These are phyloP conservation scores for Fusarium musae DNA, from an alignment of 2,329 filamentous ascomycete genomes.

Conservation along the genomic window DNA sequence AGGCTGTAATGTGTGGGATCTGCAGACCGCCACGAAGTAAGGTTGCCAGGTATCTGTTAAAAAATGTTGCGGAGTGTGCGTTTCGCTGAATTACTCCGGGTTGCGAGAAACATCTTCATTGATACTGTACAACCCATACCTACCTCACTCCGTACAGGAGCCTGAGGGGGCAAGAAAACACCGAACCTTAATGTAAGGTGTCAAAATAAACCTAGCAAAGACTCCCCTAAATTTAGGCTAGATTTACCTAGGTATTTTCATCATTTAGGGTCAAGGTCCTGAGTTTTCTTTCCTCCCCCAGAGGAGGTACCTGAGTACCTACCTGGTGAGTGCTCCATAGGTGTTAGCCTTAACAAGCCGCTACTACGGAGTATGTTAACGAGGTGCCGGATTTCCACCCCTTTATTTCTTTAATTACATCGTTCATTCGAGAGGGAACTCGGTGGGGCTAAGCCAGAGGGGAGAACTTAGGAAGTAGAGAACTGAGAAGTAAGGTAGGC, in stretches of 20 bases:
- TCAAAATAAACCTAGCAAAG: too few species aligned
- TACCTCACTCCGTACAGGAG: too few species aligned
- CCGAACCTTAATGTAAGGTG: too few species aligned
- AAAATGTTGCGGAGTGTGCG: background rate
- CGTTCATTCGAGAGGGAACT: background rate
- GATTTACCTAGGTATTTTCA: too few species aligned
- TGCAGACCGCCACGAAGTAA: background rate
- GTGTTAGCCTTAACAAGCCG: background rate
- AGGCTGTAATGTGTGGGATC: background rate
- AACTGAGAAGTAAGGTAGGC: background rate
- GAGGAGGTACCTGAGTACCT: background rate
- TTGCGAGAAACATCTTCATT: background rate
- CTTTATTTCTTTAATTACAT: constrained; percentile 15
- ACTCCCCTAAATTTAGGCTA: too few species aligned
- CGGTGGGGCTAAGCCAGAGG: constrained; percentile 23
- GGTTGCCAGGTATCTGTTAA: background rate
- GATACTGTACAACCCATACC: background rate
- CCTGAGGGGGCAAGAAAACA: too few species aligned
- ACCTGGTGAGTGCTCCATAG: background rate
- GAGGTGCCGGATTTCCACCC: background rate
- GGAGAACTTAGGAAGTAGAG: background rate
- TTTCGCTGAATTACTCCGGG: background rate
- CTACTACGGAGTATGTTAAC: background rate
- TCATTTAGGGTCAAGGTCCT: too few species aligned
- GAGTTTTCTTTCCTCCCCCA: too few species aligned